These are phyloP conservation scores for Viridothelium virens DNA, from an alignment of 495 filamentous ascomycete species.

Conservation along the genomic window DNA sequence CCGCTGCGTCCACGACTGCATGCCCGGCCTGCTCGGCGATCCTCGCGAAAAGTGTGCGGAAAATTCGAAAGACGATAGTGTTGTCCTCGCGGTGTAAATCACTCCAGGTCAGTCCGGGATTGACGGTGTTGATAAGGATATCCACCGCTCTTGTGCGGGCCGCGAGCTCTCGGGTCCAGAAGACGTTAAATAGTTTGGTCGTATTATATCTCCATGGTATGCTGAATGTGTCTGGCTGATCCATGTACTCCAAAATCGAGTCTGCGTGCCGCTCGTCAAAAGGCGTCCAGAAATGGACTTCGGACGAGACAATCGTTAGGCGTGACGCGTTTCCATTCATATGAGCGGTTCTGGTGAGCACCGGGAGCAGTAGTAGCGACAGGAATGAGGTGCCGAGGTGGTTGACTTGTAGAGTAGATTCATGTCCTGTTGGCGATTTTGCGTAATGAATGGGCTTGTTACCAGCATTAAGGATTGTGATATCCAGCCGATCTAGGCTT, in stretches of 20 bases:
- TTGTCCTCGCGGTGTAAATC: slow-evolving; percentile 15
- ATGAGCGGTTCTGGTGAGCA: slow-evolving; percentile 20
- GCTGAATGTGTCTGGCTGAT: slow-evolving; percentile 14
- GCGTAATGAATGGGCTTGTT: slow-evolving; percentile 9
- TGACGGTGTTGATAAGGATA: slow-evolving; percentile 25
- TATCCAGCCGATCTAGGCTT: slow-evolving; percentile 23
- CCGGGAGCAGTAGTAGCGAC: slow-evolving; percentile 48
- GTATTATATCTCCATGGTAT: slow-evolving; percentile 12
- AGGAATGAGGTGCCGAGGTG: slow-evolving; percentile 51
- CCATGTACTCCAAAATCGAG: slow-evolving; percentile 7
- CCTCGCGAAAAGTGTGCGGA: slow-evolving; percentile 17
- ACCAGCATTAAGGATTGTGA: slow-evolving; percentile 26
- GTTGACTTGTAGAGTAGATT: slow-evolving; percentile 52
- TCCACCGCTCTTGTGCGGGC: slow-evolving; percentile 6
- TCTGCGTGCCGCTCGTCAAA: slow-evolving; percentile 1
- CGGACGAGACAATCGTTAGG: slow-evolving; percentile 2
- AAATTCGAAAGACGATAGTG: not conserved
- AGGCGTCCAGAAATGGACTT: slow-evolving; percentile 14
- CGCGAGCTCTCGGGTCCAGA: slow-evolving; percentile 23
- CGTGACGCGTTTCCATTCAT: not conserved
- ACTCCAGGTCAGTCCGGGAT: slow-evolving; percentile 21
- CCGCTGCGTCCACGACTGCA: slow-evolving; percentile 19
- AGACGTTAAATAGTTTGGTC: slow-evolving; percentile 25
- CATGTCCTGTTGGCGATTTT: slow-evolving; percentile 39
- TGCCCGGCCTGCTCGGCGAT: slow-evolving; percentile 21